Percentiles rank a stretch among this genome's conserved stretches.
These are phyloP conservation scores for Phragmites australis DNA, from an alignment of 176 grass and related monocot species.

Conservation along the genomic window DNA sequence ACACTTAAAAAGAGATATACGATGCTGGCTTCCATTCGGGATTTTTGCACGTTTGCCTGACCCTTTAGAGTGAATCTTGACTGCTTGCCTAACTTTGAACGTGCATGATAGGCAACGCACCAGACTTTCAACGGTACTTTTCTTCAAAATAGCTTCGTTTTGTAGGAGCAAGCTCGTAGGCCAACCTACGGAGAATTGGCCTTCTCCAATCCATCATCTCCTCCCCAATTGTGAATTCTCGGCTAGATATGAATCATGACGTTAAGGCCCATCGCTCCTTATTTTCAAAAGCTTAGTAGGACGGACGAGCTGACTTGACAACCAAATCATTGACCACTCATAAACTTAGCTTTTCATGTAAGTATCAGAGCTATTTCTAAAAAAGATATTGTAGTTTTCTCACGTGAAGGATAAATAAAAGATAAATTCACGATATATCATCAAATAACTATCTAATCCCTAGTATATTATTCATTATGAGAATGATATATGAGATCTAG, in stretches of 20 bases:
- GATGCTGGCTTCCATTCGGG: neutral
- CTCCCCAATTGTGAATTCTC: neutral
- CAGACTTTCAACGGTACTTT: neutral
- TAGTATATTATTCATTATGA: too few species aligned
- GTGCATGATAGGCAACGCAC: neutral
- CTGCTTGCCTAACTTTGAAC: constrained; percentile 41
- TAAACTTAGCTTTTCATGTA: too few species aligned
- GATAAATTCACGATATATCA: too few species aligned
- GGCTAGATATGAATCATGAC: neutral
- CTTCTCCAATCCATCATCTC: neutral
- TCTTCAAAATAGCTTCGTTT: constrained; percentile 3
- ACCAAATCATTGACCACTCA: neutral
- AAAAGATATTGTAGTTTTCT: too few species aligned
- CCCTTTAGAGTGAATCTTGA: constrained; percentile 37
- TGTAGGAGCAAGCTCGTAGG: constrained; percentile 11
- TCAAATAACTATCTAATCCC: too few species aligned
- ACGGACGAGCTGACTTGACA: neutral
- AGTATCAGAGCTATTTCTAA: too few species aligned
- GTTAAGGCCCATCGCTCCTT: neutral
- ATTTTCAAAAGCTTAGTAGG: neutral
- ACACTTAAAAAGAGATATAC: neutral
- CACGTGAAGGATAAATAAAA: too few species aligned
- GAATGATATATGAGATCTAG: too few species aligned
- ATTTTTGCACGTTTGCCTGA: constrained; percentile 27
- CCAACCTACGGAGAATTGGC: neutral